Base-by-base conservation (phyloP, 768 basidiomycete species). In the Macrolepiota albuminosa region DNA sequence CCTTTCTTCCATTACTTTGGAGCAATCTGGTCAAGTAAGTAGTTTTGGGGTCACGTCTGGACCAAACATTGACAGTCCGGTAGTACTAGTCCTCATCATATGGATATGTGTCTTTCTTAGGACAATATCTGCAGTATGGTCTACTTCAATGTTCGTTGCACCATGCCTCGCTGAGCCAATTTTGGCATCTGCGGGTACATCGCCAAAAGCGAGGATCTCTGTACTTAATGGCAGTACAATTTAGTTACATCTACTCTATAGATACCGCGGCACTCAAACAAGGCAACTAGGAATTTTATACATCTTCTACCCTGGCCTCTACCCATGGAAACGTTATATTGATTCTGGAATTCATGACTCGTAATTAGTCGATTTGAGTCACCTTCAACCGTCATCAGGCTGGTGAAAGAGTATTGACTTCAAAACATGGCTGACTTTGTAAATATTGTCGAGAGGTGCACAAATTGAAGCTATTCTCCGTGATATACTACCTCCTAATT, bases 1-100 rank as follows among this genome's bases (percentile, higher is more conserved):
- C 66, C 68, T 1, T 79, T 81, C 67, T 83, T 85, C 70, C 72
- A 77, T 43, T 79, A 73, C 31, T 78, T 84, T 54, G 84, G 84
- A 39, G 76, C 83, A 0, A 73, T 79, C 33, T 84, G 81, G 80
- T 77, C 79, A 9, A 73, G 83, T 82, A 64, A 56, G 79, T 69
- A 26, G 29, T 31, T 40, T 42, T 40, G 26, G 24, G 1, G 29
- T 51, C 50, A 21, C 10, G 46, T n/a, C 39, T 33, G 16, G 7
- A 40, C 29, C 2, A 24, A 45, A 24, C 21, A 36, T 31, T 54
- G 54, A 31, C 58, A 29, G 16, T 49, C 21, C 18, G 40, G 4
- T 60, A 81, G 81, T 74, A 26, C 18, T 78, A 29, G 75, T 75
- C 11, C 75, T 81, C 58, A 18, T 74, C 14, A 52, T 82, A 4